A percentile compares a stretch with the other conserved stretches of the same genome.
Conservation (phyloP, 805 yeast species). For the Hanseniaspora taiwanica region DNA sequence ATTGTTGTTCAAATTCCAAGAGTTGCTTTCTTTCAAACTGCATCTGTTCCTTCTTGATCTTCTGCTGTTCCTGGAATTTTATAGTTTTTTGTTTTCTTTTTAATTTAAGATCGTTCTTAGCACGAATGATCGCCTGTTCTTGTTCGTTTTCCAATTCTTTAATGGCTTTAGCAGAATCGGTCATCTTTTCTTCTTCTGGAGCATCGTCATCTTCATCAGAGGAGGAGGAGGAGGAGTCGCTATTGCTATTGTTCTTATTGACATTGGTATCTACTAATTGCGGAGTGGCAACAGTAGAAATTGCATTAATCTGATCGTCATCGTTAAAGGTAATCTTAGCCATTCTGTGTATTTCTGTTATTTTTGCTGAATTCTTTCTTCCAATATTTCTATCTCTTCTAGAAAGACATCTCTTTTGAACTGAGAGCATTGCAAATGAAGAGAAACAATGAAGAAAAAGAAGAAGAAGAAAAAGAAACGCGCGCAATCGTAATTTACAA, state of each 20-base stretch:
- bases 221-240: conserved; percentile 4
- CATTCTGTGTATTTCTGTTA: too few relatives aligned
- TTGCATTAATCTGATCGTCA: conserved; percentile 10
- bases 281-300: conserved; percentile 10
- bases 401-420: too few relatives aligned
- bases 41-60: conserved; percentile 23
- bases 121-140: conserved; percentile 16
- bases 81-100: conserved; percentile 13
- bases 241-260: conserved; percentile 7
- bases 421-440: too few relatives aligned
- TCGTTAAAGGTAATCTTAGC: conserved; percentile 16
- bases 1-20: conserved; percentile 22
- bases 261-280: conserved; percentile 2
- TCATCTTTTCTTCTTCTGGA: conserved; percentile 35
- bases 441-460: too few relatives aligned
- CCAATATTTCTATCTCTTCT: too few relatives aligned
- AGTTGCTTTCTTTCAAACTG: conserved; percentile 15
- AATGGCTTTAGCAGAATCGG: conserved; percentile 15
- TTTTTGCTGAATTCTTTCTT: too few relatives aligned
- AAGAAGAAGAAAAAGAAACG: too few relatives aligned
- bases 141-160: conserved; percentile 17
- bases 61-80: conserved; percentile 11
- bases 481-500: too few relatives aligned
- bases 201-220: conserved; percentile 31
- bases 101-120: conserved; percentile 13